Conservation (phyloP, 225 moss, liverwort and hornwort genomes). For the Climacium dendroides region DNA sequence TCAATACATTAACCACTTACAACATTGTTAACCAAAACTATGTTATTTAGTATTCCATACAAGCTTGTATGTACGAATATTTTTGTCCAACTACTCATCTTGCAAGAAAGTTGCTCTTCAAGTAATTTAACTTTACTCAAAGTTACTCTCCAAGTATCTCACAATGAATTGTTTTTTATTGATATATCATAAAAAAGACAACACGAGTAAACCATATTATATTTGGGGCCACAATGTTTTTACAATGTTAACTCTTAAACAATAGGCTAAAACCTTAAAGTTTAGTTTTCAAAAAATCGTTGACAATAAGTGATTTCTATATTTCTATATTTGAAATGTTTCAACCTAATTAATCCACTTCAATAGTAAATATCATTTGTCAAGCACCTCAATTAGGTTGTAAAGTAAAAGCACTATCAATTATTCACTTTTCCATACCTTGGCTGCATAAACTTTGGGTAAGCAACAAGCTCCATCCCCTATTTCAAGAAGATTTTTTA, state of each 20-base stretch:
- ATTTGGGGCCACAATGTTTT: fast-evolving
- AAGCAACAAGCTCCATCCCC: background rate
- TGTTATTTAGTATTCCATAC: fast-evolving
- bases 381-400: background rate
- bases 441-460: fast-evolving
- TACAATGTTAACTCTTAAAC: background rate
- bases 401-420: background rate
- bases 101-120: background rate
- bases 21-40: background rate
- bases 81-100: background rate
- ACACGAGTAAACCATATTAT: background rate
- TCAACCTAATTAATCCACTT: background rate
- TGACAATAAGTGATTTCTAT: background rate
- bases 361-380: background rate
- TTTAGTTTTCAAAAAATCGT: fast-evolving
- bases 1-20: fast-evolving
- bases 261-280: fast-evolving
- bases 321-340: background rate
- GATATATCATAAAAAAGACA: background rate
- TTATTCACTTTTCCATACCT: background rate
- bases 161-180: background rate
- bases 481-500: background rate
- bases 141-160: background rate
- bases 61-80: background rate
- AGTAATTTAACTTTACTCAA: background rate